Base-by-base conservation (phyloP, 306 rosid genomes). In the Sphenostylis stenocarpa region DNA sequence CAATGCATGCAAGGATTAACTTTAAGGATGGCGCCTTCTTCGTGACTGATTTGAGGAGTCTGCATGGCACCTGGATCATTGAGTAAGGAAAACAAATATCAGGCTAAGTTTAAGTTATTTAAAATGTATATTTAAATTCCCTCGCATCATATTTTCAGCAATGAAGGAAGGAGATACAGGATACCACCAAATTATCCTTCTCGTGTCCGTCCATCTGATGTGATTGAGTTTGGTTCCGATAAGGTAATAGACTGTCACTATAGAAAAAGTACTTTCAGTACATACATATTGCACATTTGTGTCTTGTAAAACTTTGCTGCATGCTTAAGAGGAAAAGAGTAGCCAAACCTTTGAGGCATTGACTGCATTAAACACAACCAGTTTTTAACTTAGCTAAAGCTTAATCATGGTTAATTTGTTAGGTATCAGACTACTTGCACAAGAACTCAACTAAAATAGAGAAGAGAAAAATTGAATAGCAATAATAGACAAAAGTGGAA, bases 31-130 rank as follows among this genome's bases (percentile, higher is more conserved):
- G 96, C 6, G 91, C 89, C 20, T 95, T 92, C 84, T 92, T 87
- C 81, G 52, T 92, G 82, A 89, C 91, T 64, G 99, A 96, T 91
- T 76, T 96, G 81, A 14, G 77, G 26, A 92, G 96, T 47, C 72
- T 87, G 67, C 63, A 87, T 78, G 97, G 99, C 57, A 90, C 97
- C 66, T 95, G 99, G 97, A 80, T 95, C 68, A 57, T 87, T 0
- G 86, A 95, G 99, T 92, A 85, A 89, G 98, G 87, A 36, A 44
- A 62, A 77, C 20, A 62, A 77, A 66, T 26, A 44, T 24, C 19
- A 20, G 39, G 26, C 67, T 51, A 60, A 29, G 67, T 29, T 60
- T 38, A 4, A 28, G 16, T 28, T 58, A 53, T 61, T 41, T 41
- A 24, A 44, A 60, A 21, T 58, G 39, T 15, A 12, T 14, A 48